phyloP scores from a whole-genome alignment of 768 basidiomycete genomes.

The Lactarius akahatsu region DNA sequence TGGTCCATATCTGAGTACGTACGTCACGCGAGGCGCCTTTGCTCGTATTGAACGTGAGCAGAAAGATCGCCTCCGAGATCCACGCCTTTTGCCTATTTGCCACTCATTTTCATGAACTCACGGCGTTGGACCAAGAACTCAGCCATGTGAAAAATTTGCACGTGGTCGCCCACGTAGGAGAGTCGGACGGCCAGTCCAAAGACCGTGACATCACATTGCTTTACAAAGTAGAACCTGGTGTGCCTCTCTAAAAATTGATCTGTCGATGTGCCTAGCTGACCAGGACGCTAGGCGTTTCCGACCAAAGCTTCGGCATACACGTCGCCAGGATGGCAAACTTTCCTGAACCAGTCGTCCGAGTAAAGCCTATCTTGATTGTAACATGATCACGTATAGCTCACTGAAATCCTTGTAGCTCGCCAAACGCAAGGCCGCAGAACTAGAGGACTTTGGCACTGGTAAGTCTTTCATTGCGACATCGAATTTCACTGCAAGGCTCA shows the following conservation, averaged over 20 bases:
- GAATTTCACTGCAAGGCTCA: neutral
- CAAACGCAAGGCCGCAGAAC: constrained; percentile 87
- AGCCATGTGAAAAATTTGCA: constrained; percentile 90
- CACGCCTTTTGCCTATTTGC: constrained; percentile 95
- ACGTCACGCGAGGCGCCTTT: neutral
- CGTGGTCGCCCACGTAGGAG: constrained; percentile 87
- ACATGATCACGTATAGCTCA: neutral
- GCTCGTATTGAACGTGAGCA: constrained; percentile 34
- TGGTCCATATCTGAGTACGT: constrained; percentile 98
- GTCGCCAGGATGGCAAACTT: constrained; percentile 98
- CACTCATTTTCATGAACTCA: constrained; percentile 97
- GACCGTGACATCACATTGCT: constrained; percentile 79
- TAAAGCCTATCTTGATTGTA: constrained; percentile 35
- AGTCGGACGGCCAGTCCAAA: constrained; percentile 43
- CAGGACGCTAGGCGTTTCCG: constrained; percentile 70
- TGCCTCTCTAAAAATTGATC: constrained; percentile 27
- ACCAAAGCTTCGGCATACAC: constrained; percentile 98
- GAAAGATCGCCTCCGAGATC: constrained; percentile 90
- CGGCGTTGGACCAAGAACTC: constrained; percentile 84
- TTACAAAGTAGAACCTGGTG: constrained; percentile 78
- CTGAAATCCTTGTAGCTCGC: constrained; percentile 56
- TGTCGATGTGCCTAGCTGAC: neutral
- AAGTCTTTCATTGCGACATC: constrained; percentile 11
- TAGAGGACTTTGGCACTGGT: constrained; percentile 78
- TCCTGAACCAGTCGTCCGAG: constrained; percentile 90